Evolutionary conservation across 2,329 filamentous ascomycete genomes (phyloP).

Genomic region (Fusarium euwallaceae): DNA sequence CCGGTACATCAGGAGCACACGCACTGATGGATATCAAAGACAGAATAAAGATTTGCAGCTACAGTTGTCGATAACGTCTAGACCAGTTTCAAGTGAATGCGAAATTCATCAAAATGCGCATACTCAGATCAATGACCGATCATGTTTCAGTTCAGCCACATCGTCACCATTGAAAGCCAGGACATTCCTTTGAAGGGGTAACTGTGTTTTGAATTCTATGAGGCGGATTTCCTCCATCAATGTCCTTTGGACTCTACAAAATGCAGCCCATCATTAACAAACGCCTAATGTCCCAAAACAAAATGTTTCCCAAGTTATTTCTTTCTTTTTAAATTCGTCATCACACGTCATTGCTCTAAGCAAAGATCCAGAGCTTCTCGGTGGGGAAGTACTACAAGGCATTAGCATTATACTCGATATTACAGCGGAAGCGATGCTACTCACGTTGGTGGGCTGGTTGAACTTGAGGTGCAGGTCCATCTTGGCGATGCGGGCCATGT

Average conservation of each 20-base stretch:
- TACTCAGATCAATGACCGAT: not conserved
- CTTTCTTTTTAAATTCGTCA: constrained; percentile 37
- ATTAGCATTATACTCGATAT: constrained; percentile 18
- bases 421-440: constrained; percentile 46
- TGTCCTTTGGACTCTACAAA: constrained; percentile 40
- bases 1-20: constrained; percentile 23
- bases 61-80: constrained; percentile 10
- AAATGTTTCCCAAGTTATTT: constrained; percentile 32
- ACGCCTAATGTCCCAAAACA: constrained; percentile 48
- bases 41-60: constrained; percentile 13
- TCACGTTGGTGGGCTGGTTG: constrained; percentile 80
- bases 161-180: not conserved
- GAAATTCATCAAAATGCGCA: not conserved
- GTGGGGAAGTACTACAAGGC: constrained; percentile 65
- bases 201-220: constrained; percentile 46
- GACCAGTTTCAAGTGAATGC: not conserved
- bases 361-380: constrained; percentile 70
- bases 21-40: constrained; percentile 12
- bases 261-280: constrained; percentile 42
- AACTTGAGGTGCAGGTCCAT: constrained; percentile 78
- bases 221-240: constrained; percentile 34
- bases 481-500: constrained; percentile 75
- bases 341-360: constrained; percentile 53
- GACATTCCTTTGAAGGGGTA: constrained; percentile 19
- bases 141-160: not conserved